Conservation (phyloP, 2,329 filamentous ascomycete genomes). For the Ceratocystis colombiana region DNA sequence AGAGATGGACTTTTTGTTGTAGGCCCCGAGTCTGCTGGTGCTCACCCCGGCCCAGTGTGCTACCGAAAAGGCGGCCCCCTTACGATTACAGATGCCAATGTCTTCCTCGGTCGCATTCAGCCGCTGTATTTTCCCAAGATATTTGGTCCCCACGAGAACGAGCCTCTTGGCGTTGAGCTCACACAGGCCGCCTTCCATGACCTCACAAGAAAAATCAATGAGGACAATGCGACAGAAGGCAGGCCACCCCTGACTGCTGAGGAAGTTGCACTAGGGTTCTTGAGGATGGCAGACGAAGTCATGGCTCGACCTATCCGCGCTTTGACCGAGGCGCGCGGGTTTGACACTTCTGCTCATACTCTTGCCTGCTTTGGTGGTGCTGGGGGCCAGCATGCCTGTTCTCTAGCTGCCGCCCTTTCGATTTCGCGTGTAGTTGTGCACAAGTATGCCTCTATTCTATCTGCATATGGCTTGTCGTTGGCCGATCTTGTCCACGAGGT, state of each 20-base stretch:
- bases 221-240: slow-evolving; percentile 42
- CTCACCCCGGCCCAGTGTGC: slow-evolving; percentile 81
- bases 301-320: slow-evolving; percentile 87
- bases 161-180: slow-evolving; percentile 64
- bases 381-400: slow-evolving; percentile 85
- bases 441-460: slow-evolving; percentile 77
- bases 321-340: slow-evolving; percentile 82
- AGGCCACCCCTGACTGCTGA: slow-evolving; percentile 63
- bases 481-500: slow-evolving; percentile 88
- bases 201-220: slow-evolving; percentile 66
- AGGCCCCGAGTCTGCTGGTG: slow-evolving; percentile 78
- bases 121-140: slow-evolving; percentile 94
- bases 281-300: slow-evolving; percentile 81
- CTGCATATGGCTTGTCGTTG: slow-evolving; percentile 84
- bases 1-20: slow-evolving; percentile 83
- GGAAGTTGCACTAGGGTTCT: slow-evolving; percentile 79
- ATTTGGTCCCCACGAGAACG: slow-evolving; percentile 79
- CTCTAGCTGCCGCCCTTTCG: slow-evolving; percentile 73
- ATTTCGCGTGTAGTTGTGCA: slow-evolving; percentile 80
- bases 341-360: slow-evolving; percentile 82
- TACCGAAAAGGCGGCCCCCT: slow-evolving; percentile 83
- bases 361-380: slow-evolving; percentile 87
- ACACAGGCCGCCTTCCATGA: slow-evolving; percentile 67
- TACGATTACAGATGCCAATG: slow-evolving; percentile 87
- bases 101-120: slow-evolving; percentile 71